A percentile compares a stretch with the other conserved stretches of the same genome.
These are phyloP conservation scores for Tolypocladium cylindrosporum DNA, from an alignment of 2,329 filamentous ascomycete genomes.

Conservation along the genomic window DNA sequence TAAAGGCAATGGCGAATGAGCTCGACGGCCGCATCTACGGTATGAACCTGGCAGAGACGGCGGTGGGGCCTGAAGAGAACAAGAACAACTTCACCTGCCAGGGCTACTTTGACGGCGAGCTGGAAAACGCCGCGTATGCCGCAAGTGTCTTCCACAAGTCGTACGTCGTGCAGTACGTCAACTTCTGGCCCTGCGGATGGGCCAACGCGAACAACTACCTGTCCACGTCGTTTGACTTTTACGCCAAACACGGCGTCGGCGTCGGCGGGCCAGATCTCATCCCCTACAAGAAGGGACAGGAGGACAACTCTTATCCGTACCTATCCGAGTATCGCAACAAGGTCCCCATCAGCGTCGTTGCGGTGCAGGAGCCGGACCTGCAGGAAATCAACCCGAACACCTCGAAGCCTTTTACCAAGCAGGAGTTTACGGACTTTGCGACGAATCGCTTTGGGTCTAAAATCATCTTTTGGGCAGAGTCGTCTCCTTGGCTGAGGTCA, in stretches of 20 bases:
- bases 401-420: neutral
- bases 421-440: neutral
- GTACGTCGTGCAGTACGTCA: slow-evolving; percentile 11
- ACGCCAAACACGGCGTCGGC: neutral
- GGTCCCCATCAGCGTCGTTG: neutral
- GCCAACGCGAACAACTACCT: slow-evolving; percentile 3
- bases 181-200: slow-evolving; percentile 12
- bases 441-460: neutral
- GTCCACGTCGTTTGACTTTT: neutral
- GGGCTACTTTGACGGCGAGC: neutral
- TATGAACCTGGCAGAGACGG: slow-evolving; percentile 10
- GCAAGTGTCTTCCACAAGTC: slow-evolving; percentile 6
- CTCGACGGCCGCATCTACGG: slow-evolving; percentile 9
- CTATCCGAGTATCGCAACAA: neutral
- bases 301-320: neutral
- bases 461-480: neutral
- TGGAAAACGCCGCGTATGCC: neutral
- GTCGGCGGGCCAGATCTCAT: neutral
- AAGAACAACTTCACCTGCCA: neutral
- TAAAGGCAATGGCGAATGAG: slow-evolving; percentile 5
- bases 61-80: slow-evolving; percentile 1
- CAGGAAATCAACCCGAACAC: neutral
- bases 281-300: neutral
- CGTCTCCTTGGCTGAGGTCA: neutral
- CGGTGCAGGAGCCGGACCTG: neutral